Base-by-base conservation (phyloP, 148 eudicot genomes). In the Rheum nobile region DNA sequence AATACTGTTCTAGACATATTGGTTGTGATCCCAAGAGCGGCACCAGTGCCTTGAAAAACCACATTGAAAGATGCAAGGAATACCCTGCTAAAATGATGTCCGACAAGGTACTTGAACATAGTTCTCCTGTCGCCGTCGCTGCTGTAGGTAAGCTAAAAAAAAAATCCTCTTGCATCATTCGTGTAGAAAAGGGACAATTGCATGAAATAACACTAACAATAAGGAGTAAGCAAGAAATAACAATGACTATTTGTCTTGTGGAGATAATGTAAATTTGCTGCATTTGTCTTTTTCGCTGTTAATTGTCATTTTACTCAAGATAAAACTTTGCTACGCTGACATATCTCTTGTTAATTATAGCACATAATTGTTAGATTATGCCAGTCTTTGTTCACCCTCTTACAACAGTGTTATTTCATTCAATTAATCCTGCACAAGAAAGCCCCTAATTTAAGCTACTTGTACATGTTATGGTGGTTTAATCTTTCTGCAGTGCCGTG, bases 401-500 rank as follows among this genome's bases (percentile, higher is more conserved):
- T 22, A 17, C n/a, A n/a, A n/a, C n/a, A n/a, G n/a, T 50, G 24
- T 50, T 50, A n/a, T 4, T n/a, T 50, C 1, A 44, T 44, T 50
- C 22, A 50, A n/a, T n/a, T 50, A 19, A 6, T 50, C 57, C 24
- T 21, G 2, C 17, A 2, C 48, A 14, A 22, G 17, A 50, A 50
- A 21, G 6, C 7, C 13, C 4, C 57, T 44, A 2, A 44, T 12
- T 12, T 2, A 44, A 44, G 48, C 48, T 50, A 50, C 24, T 4
- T 17, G 24, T 50, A n/a, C 57, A 67, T 65, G 80, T 1, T 80
- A 81, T 65, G 85, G 74, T 8, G 82, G 55, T 47, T 82, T 82
- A 50, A 91, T 85, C 61, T 86, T 85, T 50, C 80, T 86, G 76
- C 87, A 88, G 63, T 80, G 81, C 69, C 22, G 44, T 43, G 82